These are phyloP conservation scores for Stachybotrys elegans DNA, from an alignment of 2,329 filamentous ascomycete genomes.

Conservation along the genomic window DNA sequence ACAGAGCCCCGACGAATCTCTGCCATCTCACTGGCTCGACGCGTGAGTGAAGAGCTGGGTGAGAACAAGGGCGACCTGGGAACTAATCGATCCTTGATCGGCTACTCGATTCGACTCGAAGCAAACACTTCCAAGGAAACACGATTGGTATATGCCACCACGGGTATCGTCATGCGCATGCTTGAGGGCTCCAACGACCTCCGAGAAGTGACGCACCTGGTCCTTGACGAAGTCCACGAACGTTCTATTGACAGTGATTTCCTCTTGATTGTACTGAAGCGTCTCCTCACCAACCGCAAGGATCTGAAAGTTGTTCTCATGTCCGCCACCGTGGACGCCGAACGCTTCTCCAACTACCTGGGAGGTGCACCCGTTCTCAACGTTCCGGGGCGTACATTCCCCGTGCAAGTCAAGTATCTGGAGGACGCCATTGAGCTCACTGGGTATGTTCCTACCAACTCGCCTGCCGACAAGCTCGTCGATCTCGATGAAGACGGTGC, in stretches of 20 bases:
- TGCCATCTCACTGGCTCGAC: slow-evolving; percentile 85
- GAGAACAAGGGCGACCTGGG: slow-evolving; percentile 80
- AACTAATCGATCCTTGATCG: slow-evolving; percentile 76
- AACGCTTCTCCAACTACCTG: slow-evolving; percentile 85
- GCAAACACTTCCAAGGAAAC: slow-evolving; percentile 79
- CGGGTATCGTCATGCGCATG: slow-evolving; percentile 96
- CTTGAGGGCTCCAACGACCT: slow-evolving; percentile 84
- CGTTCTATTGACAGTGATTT: slow-evolving; percentile 96
- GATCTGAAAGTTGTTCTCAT: slow-evolving; percentile 92
- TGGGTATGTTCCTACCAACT: slow-evolving; percentile 55
- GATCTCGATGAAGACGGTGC: slow-evolving; percentile 59
- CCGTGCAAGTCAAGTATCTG: slow-evolving; percentile 80
- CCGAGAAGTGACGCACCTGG: slow-evolving; percentile 83
- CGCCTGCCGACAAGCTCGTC: slow-evolving; percentile 45
- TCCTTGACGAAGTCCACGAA: slow-evolving; percentile 98
- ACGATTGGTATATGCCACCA: slow-evolving; percentile 82
- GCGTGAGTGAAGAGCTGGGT: slow-evolving; percentile 92
- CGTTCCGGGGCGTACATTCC: slow-evolving; percentile 90
- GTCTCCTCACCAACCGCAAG: slow-evolving; percentile 68
- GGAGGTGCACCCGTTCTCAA: slow-evolving; percentile 80
- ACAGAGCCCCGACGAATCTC: slow-evolving; percentile 95
- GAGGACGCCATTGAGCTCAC: slow-evolving; percentile 92
- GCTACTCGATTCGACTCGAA: slow-evolving; percentile 91
- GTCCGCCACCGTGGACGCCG: slow-evolving; percentile 94
- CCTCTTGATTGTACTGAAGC: slow-evolving; percentile 83